Conservation (phyloP, 2,329 filamentous ascomycete species). For the Penicillium sp. region DNA sequence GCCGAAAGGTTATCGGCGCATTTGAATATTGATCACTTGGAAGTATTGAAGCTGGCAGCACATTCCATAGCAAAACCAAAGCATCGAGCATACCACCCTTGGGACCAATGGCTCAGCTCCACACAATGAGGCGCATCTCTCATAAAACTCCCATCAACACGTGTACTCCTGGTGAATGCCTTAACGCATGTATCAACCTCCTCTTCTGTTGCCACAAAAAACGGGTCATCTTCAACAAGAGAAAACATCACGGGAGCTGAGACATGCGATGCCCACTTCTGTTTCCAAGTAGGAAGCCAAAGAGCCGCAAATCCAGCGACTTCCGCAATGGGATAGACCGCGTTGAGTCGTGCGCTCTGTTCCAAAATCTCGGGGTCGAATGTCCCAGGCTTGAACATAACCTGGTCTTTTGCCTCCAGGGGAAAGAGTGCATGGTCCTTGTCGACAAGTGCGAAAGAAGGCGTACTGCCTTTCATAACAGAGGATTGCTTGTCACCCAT, state of each 20-base stretch:
- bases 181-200: background rate
- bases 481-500: background rate
- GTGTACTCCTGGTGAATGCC: background rate
- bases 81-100: background rate
- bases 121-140: background rate
- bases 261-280: background rate
- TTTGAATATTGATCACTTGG: too few relatives aligned
- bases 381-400: background rate
- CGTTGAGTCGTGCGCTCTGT: background rate
- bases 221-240: background rate
- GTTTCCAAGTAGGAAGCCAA: background rate
- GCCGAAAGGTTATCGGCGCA: too few relatives aligned
- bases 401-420: background rate
- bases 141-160: background rate
- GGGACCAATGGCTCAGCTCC: background rate
- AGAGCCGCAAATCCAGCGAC: background rate
- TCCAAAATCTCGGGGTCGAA: background rate
- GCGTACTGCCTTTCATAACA: background rate
- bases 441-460: background rate
- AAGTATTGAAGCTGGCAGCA: background rate
- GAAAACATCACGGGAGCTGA: background rate
- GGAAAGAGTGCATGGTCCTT: background rate
- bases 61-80: background rate
- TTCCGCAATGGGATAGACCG: background rate
- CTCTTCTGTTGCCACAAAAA: background rate